phyloP scores from a whole-genome alignment of 2,329 filamentous ascomycete genomes.

The Didymosphaeria variabile region DNA sequence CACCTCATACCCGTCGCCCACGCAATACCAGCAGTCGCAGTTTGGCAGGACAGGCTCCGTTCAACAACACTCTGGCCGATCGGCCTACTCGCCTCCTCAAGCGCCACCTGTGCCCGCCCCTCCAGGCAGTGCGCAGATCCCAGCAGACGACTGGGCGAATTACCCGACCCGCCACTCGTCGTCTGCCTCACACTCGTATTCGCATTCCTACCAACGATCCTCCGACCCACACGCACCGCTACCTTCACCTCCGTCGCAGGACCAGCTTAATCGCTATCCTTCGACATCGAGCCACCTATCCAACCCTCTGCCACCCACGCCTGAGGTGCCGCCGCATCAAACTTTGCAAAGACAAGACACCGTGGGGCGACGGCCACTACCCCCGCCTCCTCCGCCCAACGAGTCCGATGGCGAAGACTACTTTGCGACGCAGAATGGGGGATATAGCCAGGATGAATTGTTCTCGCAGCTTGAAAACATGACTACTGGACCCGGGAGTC shows the following conservation, averaged over 20 bases:
- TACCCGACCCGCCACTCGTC: slow-evolving; percentile 42
- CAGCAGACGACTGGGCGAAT: slow-evolving; percentile 46
- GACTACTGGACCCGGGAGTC: slow-evolving; percentile 41
- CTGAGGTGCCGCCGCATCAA: slow-evolving; percentile 60
- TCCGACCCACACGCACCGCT: slow-evolving; percentile 44
- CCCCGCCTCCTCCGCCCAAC: slow-evolving; percentile 66
- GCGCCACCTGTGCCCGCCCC: slow-evolving; percentile 49
- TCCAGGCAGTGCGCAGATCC: slow-evolving; percentile 43
- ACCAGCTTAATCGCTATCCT: slow-evolving; percentile 41
- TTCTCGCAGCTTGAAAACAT: slow-evolving; percentile 66
- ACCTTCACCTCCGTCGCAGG: slow-evolving; percentile 43
- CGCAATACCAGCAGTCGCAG: slow-evolving; percentile 41
- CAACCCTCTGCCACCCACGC: slow-evolving; percentile 57
- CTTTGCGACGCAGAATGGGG: slow-evolving; percentile 47
- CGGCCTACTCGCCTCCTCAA: slow-evolving; percentile 48
- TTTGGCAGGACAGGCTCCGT: slow-evolving; percentile 45
- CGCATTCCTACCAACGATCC: slow-evolving; percentile 40
- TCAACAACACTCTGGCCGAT: slow-evolving; percentile 30
- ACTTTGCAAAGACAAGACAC: slow-evolving; percentile 63
- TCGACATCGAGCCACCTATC: slow-evolving; percentile 42
- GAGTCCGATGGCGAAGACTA: slow-evolving; percentile 56
- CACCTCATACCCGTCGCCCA: slow-evolving; percentile 41
- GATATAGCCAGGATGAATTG: slow-evolving; percentile 62
- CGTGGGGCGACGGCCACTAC: slow-evolving; percentile 65
- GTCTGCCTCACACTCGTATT: slow-evolving; percentile 40